These are phyloP conservation scores for Nasturtium officinale DNA, from an alignment of 345 rosid genomes.

Conservation along the genomic window DNA sequence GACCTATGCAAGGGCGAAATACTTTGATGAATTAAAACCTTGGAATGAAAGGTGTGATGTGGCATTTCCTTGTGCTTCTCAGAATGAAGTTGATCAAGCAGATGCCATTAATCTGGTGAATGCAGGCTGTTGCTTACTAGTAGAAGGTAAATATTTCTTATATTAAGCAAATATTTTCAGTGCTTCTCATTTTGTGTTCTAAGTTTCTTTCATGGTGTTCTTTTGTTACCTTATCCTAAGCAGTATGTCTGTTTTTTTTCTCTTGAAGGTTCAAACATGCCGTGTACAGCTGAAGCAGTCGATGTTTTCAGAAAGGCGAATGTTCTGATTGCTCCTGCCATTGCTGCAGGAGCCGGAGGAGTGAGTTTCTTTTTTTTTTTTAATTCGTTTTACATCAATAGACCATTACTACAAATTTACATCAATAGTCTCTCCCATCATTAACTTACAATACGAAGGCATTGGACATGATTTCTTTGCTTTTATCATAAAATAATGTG, in stretches of 20 bases:
- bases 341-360: constrained; percentile 99
- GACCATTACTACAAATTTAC: not conserved
- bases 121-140: constrained; percentile 83
- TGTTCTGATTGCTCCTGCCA: constrained; percentile 90
- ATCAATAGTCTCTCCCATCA: not conserved
- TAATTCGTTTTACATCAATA: constrained; percentile 9
- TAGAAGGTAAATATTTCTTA: constrained; percentile 70
- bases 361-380: constrained; percentile 55
- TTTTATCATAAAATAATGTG: not conserved
- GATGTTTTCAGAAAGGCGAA: constrained; percentile 85
- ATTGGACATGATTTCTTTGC: not conserved
- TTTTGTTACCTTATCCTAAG: not conserved
- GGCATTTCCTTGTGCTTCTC: constrained; percentile 93
- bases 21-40: constrained; percentile 94
- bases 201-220: not conserved
- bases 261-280: constrained; percentile 85
- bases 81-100: constrained; percentile 92
- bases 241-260: not conserved
- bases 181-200: not conserved
- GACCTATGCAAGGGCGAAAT: constrained; percentile 96
- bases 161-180: constrained; percentile 18
- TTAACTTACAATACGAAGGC: constrained; percentile 16
- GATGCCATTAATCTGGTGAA: constrained; percentile 91
- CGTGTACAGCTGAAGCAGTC: constrained; percentile 92
- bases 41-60: constrained; percentile 97